Evolutionary conservation across 1,139 yeast genomes (phyloP).

Genomic region (Blastobotrys raffinosifermentans): DNA sequence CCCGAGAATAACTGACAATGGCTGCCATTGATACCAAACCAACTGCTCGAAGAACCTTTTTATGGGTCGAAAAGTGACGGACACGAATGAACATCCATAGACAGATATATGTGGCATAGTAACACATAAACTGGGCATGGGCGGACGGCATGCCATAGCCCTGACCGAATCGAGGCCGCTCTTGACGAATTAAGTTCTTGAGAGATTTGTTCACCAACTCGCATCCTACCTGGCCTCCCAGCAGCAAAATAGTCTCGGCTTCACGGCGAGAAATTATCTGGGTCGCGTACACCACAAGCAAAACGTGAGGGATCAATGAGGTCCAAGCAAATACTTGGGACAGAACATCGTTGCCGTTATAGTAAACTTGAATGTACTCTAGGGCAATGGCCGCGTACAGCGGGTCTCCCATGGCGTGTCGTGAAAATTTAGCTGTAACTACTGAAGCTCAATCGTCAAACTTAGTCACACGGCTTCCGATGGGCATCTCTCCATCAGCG

Average conservation of each 20-base stretch:
- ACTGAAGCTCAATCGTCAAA: no score
- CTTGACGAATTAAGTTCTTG: conserved; percentile 59
- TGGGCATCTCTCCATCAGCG: no score
- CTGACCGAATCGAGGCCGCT: conserved; percentile 57
- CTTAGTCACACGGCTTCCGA: no score
- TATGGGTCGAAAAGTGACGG: conserved; percentile 27
- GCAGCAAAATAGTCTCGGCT: conserved; percentile 75
- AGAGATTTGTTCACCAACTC: conserved; percentile 67
- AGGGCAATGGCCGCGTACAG: conserved; percentile 13
- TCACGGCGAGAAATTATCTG: conserved; percentile 82
- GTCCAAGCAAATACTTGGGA: conserved; percentile 64
- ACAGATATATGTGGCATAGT: conserved; percentile 59
- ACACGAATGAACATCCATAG: conserved; percentile 46
- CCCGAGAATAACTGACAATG: conserved; percentile 67
- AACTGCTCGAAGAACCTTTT: conserved; percentile 27
- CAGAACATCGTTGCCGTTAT: conserved; percentile 59
- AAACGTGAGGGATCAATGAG: conserved; percentile 76
- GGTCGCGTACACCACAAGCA: conserved; percentile 73
- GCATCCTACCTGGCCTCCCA: conserved; percentile 78
- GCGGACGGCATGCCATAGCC: conserved; percentile 97
- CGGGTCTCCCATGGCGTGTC: no score
- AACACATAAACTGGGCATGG: conserved; percentile 94
- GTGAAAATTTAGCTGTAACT: no score
- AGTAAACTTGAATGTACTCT: conserved; percentile 62
- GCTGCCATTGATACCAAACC: conserved; percentile 31